phyloP scores from a whole-genome alignment of 441 rosid genomes.

The Erodium texanum region DNA sequence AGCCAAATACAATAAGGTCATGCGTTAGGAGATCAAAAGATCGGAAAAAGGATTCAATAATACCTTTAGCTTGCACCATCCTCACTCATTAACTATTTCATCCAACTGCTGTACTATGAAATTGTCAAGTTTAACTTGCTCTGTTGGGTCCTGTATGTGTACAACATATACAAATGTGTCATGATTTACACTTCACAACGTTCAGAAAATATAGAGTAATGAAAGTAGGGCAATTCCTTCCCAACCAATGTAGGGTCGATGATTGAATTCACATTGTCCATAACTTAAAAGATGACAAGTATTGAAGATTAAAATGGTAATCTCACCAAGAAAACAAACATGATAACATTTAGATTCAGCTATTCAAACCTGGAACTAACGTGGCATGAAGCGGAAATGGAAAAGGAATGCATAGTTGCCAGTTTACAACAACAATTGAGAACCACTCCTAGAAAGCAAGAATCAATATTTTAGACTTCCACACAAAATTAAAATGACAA shows the following conservation, averaged over 20 bases:
- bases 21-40: background rate
- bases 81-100: slow-evolving; percentile 39
- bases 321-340: background rate
- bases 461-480: too few relatives aligned
- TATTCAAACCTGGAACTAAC: too few relatives aligned
- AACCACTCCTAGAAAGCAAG: too few relatives aligned
- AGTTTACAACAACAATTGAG: too few relatives aligned
- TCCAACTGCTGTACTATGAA: slow-evolving; percentile 40
- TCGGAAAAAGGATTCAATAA: background rate
- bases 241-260: slow-evolving; percentile 92
- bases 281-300: slow-evolving; percentile 52
- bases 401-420: too few relatives aligned
- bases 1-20: background rate
- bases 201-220: too few relatives aligned
- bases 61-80: slow-evolving; percentile 36
- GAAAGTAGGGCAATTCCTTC: slow-evolving; percentile 42
- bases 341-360: background rate
- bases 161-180: background rate
- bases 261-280: slow-evolving; percentile 62
- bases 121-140: slow-evolving; percentile 32
- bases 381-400: too few relatives aligned
- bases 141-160: slow-evolving; percentile 28
- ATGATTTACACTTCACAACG: too few relatives aligned
- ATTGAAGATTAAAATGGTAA: background rate
- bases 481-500: too few relatives aligned